A percentile compares a stretch with the other conserved stretches of the same genome.
Evolutionary conservation across 805 yeast species (phyloP).

Genomic region (Candida quercuum): DNA sequence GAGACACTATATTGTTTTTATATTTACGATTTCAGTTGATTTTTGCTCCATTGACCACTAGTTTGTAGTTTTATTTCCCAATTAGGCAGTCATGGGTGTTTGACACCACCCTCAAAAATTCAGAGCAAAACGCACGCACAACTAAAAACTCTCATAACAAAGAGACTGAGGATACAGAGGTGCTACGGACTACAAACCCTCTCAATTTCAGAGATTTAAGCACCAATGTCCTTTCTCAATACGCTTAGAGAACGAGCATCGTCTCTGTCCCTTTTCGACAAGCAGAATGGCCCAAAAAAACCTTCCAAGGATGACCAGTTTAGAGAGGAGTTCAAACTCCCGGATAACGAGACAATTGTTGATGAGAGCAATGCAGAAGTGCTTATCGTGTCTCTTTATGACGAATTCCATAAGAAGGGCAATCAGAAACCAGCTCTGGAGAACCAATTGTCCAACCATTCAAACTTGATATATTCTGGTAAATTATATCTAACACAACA

Average conservation of each 20-base stretch:
- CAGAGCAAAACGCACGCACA: neutral
- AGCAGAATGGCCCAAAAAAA: constrained; percentile 30
- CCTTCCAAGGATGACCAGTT: constrained; percentile 67
- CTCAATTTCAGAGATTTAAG: too few species aligned
- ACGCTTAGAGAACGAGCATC: constrained; percentile 43
- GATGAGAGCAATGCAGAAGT: constrained; percentile 68
- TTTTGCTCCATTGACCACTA: too few species aligned
- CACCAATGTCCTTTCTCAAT: constrained; percentile 40
- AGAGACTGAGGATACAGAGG: too few species aligned
- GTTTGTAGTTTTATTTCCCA: constrained; percentile 4
- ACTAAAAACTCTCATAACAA: neutral
- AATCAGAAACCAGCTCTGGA: constrained; percentile 3
- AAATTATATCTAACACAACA: constrained; percentile 67
- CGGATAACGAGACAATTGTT: constrained; percentile 60
- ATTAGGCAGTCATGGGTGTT: constrained; percentile 12
- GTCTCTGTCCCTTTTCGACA: constrained; percentile 36
- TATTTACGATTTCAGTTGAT: too few species aligned
- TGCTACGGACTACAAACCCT: too few species aligned
- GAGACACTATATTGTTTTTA: too few species aligned
- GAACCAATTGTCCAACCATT: constrained; percentile 12
- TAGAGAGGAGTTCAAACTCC: constrained; percentile 62
- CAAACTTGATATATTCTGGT: constrained; percentile 48
- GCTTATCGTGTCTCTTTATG: constrained; percentile 26
- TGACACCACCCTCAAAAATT: neutral
- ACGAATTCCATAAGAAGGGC: constrained; percentile 11